Percentiles rank a stretch among this genome's conserved stretches.
Evolutionary conservation across 305 asterid genomes (phyloP).

Genomic region (Fraxinus sp.): DNA sequence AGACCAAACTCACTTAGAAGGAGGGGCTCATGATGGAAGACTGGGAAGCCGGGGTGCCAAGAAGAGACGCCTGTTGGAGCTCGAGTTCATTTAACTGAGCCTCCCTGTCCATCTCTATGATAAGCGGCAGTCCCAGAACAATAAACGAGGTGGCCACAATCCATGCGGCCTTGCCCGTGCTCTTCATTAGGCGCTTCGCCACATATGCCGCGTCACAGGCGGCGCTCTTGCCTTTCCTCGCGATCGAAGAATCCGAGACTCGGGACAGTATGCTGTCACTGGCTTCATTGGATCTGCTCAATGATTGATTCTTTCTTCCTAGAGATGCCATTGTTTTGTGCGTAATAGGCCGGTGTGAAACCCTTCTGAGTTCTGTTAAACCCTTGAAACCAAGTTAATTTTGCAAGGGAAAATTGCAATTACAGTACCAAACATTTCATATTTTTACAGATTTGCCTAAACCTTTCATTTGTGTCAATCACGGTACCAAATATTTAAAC

Average conservation of each 20-base stretch:
- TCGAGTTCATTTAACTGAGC: conserved; percentile 62
- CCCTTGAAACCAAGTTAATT: not conserved
- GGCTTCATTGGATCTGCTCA: conserved; percentile 31
- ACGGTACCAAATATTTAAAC: too few species aligned
- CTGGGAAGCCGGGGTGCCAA: conserved; percentile 48
- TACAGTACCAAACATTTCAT: too few species aligned
- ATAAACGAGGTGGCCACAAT: conserved; percentile 59
- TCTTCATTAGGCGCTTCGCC: conserved; percentile 54
- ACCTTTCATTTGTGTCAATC: too few species aligned
- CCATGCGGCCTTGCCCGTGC: conserved; percentile 96
- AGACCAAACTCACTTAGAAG: not conserved
- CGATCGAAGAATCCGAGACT: conserved; percentile 46
- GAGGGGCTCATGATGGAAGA: conserved; percentile 16
- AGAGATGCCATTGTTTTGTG: conserved; percentile 30
- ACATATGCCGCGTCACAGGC: conserved; percentile 55
- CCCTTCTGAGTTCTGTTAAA: conserved; percentile 11
- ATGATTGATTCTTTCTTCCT: conserved; percentile 15
- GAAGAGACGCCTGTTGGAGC: conserved; percentile 67
- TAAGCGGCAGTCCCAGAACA: conserved; percentile 63
- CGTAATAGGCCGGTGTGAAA: conserved; percentile 9
- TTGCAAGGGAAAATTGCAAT: too few species aligned
- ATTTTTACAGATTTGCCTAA: too few species aligned
- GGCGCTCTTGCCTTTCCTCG: conserved; percentile 44
- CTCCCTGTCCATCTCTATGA: conserved; percentile 73
- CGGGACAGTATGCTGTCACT: conserved; percentile 37